Evolutionary conservation across 78 protist genomes (phyloP).

Genomic region (Emiliania huxleyi): DNA sequence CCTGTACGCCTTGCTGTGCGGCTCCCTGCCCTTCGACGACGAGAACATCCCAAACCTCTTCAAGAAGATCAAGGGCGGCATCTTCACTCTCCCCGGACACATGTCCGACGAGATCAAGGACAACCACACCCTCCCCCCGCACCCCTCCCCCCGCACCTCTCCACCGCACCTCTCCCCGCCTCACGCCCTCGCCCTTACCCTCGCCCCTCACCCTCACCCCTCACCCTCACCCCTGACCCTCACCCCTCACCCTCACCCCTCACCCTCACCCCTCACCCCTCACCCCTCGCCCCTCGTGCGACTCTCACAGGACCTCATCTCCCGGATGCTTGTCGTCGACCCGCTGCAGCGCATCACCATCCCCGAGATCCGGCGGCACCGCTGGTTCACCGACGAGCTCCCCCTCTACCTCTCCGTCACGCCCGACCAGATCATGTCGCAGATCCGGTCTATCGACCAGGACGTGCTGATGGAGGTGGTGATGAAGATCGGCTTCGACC

Average conservation of each 20-base stretch:
- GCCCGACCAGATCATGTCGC: neutral
- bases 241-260: too few species aligned
- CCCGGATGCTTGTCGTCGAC: slow-evolving; percentile 90
- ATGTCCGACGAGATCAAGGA: slow-evolving; percentile 77
- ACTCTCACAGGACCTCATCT: too few species aligned
- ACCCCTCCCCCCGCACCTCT: too few species aligned
- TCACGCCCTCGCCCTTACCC: too few species aligned
- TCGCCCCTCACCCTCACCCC: too few species aligned
- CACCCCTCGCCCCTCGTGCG: too few species aligned
- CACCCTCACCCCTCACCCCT: too few species aligned
- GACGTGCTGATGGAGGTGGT: slow-evolving; percentile 22
- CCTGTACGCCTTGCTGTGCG: slow-evolving; percentile 93
- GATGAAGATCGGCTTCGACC: neutral
- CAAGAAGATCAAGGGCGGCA: slow-evolving; percentile 78
- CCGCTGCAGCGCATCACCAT: slow-evolving; percentile 92
- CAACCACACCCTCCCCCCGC: too few species aligned
- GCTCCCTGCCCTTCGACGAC: slow-evolving; percentile 97
- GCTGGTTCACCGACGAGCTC: slow-evolving; percentile 81
- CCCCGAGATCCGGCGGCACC: slow-evolving; percentile 77
- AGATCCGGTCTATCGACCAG: neutral
- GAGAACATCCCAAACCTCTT: slow-evolving; percentile 94
- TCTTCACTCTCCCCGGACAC: slow-evolving; percentile 76
- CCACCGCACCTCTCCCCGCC: too few species aligned
- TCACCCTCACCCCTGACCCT: too few species aligned
- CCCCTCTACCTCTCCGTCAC: slow-evolving; percentile 67